These are phyloP conservation scores for Myxozyma vanderwaltii DNA, from an alignment of 805 yeast species.

Conservation along the genomic window DNA sequence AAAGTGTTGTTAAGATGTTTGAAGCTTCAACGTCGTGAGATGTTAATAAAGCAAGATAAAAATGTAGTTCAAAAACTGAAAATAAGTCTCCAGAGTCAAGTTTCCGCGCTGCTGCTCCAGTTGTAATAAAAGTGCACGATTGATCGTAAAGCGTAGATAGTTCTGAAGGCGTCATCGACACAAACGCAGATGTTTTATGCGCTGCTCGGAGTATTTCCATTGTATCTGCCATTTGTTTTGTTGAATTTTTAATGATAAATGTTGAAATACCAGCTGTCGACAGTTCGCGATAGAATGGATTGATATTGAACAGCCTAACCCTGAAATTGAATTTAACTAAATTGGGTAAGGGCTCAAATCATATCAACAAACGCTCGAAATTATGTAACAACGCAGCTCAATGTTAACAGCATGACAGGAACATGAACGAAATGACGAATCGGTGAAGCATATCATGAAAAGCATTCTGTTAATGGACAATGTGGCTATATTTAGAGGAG, in stretches of 20 bases:
- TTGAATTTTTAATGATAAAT: background rate
- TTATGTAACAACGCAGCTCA: too few species aligned
- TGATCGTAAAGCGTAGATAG: conserved; percentile 11
- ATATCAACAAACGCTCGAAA: too few species aligned
- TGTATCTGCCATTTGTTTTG: conserved; percentile 11
- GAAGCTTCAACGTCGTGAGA: conserved; percentile 73
- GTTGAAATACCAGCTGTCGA: too few species aligned
- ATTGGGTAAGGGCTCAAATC: too few species aligned
- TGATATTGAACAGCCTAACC: too few species aligned
- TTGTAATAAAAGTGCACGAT: conserved; percentile 22
- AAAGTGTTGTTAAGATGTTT: conserved; percentile 59
- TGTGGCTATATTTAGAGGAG: too few species aligned
- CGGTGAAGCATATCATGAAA: too few species aligned
- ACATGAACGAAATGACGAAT: too few species aligned
- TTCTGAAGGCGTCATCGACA: conserved; percentile 12
- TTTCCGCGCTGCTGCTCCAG: conserved; percentile 39
- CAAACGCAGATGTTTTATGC: conserved; percentile 22
- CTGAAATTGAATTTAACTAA: too few species aligned
- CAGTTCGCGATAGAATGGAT: too few species aligned
- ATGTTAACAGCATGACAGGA: too few species aligned
- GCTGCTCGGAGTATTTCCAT: conserved; percentile 18
- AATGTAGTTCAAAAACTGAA: conserved; percentile 68
- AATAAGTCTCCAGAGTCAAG: conserved; percentile 50
- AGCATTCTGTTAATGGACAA: too few species aligned
- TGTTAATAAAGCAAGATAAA: conserved; percentile 63